Evolutionary conservation across 2,329 filamentous ascomycete species (phyloP).

Genomic region (Venturia oleaginea): DNA sequence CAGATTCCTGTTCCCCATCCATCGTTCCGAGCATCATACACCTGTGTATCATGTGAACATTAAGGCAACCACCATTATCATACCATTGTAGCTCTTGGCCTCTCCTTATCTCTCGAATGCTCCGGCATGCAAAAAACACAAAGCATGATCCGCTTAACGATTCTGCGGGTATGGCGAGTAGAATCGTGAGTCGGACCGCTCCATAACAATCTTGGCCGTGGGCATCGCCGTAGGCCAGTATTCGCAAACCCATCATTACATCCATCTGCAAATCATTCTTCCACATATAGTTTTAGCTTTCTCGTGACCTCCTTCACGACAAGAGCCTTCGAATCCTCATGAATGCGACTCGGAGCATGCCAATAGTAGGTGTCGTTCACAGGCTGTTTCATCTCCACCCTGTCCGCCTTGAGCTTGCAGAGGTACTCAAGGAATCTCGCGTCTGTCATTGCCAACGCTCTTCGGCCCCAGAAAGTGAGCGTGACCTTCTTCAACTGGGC

Average conservation of each 20-base stretch:
- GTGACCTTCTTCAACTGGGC: conserved; percentile 34
- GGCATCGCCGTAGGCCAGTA: neutral
- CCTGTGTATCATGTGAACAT: neutral
- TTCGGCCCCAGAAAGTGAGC: conserved; percentile 35
- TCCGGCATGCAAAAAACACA: neutral
- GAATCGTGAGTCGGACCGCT: neutral
- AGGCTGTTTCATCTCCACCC: conserved; percentile 24
- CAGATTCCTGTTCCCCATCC: neutral
- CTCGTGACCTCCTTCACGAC: conserved; percentile 12
- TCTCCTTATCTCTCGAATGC: neutral
- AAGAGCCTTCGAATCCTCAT: conserved; percentile 1
- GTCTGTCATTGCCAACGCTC: conserved; percentile 26
- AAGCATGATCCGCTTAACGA: neutral
- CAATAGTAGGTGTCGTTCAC: conserved; percentile 1
- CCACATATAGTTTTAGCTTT: conserved; percentile 11
- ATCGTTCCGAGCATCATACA: neutral
- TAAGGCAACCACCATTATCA: neutral
- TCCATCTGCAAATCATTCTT: neutral
- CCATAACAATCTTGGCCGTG: neutral
- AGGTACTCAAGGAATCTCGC: conserved; percentile 37
- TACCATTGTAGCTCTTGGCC: neutral
- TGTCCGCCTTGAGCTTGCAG: conserved; percentile 35
- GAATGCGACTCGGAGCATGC: conserved; percentile 9
- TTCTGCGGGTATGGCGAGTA: neutral
- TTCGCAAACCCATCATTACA: neutral